Evolutionary conservation across 148 eudicot species (phyloP).

Genomic region (Rhododendron williamsianum): DNA sequence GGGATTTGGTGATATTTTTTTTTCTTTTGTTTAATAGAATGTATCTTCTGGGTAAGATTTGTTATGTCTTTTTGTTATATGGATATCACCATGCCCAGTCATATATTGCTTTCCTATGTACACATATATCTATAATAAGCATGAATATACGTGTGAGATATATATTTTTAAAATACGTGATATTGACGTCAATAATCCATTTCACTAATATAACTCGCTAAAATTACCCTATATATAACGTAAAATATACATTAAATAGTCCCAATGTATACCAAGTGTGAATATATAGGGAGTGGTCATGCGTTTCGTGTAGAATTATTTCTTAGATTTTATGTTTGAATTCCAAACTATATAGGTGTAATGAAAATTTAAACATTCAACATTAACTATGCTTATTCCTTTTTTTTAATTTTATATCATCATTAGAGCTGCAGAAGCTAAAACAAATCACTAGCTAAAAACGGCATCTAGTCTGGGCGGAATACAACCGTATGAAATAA

Average conservation of each 20-base stretch:
- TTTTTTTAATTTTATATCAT: no score
- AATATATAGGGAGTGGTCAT: neutral
- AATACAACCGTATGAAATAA: no score
- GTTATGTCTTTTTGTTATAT: neutral
- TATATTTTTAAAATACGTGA: neutral
- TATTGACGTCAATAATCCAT: neutral
- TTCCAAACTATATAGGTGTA: neutral
- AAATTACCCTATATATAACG: no score
- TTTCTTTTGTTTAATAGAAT: neutral
- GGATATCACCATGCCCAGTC: neutral
- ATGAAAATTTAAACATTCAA: neutral
- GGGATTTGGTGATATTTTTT: neutral
- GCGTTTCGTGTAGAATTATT: neutral
- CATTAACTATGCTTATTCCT: no score
- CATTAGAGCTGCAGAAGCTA: no score
- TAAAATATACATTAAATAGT: no score
- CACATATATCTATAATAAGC: neutral
- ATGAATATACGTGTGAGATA: neutral
- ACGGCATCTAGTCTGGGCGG: no score
- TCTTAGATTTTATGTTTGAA: no score
- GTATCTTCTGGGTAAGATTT: constrained; percentile 8
- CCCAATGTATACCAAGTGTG: neutral
- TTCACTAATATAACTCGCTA: neutral
- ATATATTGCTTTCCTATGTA: neutral
- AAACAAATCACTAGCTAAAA: no score